Evolutionary conservation across 768 basidiomycete genomes (phyloP).

Genomic region (Xerocomellus chrysenteron): DNA sequence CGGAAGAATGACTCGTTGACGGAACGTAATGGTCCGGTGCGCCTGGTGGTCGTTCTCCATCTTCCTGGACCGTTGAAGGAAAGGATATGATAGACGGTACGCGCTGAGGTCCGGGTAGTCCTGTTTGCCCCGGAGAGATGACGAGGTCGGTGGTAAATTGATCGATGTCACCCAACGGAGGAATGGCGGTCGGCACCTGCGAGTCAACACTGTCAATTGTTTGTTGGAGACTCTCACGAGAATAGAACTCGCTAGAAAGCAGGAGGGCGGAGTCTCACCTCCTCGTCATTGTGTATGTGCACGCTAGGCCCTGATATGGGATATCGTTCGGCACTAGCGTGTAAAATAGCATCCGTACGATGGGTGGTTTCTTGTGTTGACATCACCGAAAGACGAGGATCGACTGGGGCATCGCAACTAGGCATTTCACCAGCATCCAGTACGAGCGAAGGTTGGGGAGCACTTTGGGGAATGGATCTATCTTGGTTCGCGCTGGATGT

Average conservation of each 20-base stretch:
- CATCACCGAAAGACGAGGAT: background rate
- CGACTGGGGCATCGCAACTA: background rate
- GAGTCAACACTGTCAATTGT: background rate
- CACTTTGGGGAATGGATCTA: background rate
- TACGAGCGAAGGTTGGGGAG: background rate
- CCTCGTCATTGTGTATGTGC: background rate
- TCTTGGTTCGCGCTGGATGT: background rate
- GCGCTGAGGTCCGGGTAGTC: background rate
- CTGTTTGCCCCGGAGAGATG: background rate
- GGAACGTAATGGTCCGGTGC: too few species aligned
- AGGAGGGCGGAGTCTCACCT: background rate
- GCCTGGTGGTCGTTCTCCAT: too few species aligned
- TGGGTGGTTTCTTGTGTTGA: background rate
- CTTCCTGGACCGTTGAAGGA: too few species aligned
- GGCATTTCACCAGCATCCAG: background rate
- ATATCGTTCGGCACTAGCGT: background rate
- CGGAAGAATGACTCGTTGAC: constrained; percentile 17
- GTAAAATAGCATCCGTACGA: background rate
- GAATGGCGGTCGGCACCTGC: background rate
- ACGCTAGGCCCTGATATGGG: background rate
- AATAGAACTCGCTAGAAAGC: background rate
- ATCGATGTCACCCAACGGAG: background rate
- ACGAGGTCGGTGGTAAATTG: background rate
- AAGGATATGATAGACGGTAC: too few species aligned
- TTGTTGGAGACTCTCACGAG: background rate